These are phyloP conservation scores for Escovopsis sp. DNA, from an alignment of 2,329 filamentous ascomycete genomes.

Conservation along the genomic window DNA sequence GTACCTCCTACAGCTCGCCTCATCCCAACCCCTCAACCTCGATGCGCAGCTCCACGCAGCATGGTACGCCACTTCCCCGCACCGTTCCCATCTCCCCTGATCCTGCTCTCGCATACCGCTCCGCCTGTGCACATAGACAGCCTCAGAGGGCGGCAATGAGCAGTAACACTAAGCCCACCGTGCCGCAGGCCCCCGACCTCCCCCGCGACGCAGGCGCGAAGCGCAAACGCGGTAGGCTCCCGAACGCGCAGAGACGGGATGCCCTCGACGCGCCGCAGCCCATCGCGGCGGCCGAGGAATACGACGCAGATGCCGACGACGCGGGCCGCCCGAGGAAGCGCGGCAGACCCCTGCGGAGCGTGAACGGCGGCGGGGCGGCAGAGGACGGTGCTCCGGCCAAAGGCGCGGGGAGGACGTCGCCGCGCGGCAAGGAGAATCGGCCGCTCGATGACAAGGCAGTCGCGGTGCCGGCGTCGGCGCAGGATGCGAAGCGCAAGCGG, in stretches of 20 bases:
- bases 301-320: slow-evolving; percentile 12
- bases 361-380: not conserved
- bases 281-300: slow-evolving; percentile 4
- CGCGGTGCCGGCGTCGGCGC: slow-evolving; percentile 7
- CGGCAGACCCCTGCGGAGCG: slow-evolving; percentile 8
- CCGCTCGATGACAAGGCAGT: not conserved
- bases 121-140: no score
- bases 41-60: no score
- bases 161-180: not conserved
- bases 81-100: no score
- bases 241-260: slow-evolving; percentile 24
- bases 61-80: no score
- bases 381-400: not conserved
- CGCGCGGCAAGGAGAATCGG: slow-evolving; percentile 4
- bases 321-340: slow-evolving; percentile 12
- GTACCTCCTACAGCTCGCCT: no score
- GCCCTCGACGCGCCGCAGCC: slow-evolving; percentile 12
- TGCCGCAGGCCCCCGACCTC: slow-evolving; percentile 12
- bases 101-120: no score
- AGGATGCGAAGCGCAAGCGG: slow-evolving; percentile 21
- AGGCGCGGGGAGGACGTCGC: slow-evolving; percentile 17
- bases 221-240: slow-evolving; percentile 29
- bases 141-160: no score
- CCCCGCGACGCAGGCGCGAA: slow-evolving; percentile 15
- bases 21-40: no score